Evolutionary conservation across 1,284 basidiomycete species (phyloP).

Genomic region (Trametes versicolor): DNA sequence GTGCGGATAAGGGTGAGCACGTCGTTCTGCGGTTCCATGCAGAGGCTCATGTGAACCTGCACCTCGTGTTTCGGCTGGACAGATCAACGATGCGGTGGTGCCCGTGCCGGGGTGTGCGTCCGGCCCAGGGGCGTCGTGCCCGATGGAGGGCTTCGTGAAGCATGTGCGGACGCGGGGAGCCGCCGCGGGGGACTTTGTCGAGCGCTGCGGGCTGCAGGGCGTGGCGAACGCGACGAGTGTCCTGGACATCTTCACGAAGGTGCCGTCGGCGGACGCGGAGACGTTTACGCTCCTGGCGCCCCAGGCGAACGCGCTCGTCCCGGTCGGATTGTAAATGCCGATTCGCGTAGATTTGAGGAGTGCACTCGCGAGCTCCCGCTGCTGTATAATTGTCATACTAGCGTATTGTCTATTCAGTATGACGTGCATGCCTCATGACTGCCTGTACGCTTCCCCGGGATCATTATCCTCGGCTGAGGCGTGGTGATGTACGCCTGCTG

Average conservation of each 20-base stretch:
- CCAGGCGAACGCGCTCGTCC: slow-evolving; percentile 21
- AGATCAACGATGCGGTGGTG: slow-evolving; percentile 52
- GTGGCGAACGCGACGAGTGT: slow-evolving; percentile 45
- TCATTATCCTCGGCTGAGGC: not conserved
- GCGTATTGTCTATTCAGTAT: not conserved
- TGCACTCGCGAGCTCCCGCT: not conserved
- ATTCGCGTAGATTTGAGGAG: too few species aligned
- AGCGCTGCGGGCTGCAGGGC: slow-evolving; percentile 47
- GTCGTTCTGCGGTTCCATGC: not conserved
- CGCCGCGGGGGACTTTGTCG: slow-evolving; percentile 49
- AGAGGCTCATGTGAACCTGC: not conserved
- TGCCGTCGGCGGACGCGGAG: slow-evolving; percentile 31
- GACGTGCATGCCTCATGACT: not conserved
- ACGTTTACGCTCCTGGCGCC: slow-evolving; percentile 25
- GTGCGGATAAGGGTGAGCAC: slow-evolving; percentile 48
- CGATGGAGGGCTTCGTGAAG: slow-evolving; percentile 44
- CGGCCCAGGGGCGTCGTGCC: slow-evolving; percentile 51
- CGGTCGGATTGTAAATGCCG: slow-evolving; percentile 5
- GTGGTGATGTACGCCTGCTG: not conserved
- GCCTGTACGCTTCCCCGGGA: not conserved
- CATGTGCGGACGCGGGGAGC: slow-evolving; percentile 43
- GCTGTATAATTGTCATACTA: not conserved
- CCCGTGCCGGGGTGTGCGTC: slow-evolving; percentile 50
- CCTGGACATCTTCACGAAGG: slow-evolving; percentile 38
- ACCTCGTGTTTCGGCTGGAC: not conserved